Evolutionary conservation across 768 basidiomycete species (phyloP).

Genomic region (Lactifluus volemus): DNA sequence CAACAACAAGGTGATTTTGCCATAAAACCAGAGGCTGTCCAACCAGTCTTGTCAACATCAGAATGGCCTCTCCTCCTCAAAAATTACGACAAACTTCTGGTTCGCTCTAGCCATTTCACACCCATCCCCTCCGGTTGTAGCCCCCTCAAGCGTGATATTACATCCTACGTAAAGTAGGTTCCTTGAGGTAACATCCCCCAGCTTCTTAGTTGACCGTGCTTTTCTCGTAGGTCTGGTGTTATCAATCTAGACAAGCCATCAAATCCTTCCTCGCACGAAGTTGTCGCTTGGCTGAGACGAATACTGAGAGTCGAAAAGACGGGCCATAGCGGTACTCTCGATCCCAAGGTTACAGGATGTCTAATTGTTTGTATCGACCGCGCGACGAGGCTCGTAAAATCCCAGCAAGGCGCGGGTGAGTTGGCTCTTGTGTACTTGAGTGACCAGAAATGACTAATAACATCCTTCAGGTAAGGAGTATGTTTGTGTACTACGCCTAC

Average conservation of each 20-base stretch:
- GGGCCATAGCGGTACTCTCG: conserved; percentile 96
- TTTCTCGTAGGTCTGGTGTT: conserved; percentile 73
- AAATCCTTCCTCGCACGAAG: conserved; percentile 98
- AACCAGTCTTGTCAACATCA: conserved; percentile 84
- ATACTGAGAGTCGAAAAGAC: conserved; percentile 97
- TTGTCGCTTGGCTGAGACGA: conserved; percentile 97
- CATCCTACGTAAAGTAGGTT: conserved; percentile 77
- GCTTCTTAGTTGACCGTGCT: neutral
- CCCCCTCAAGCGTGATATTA: conserved; percentile 91
- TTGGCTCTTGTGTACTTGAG: conserved; percentile 4
- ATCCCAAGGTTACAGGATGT: conserved; percentile 99
- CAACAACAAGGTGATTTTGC: conserved; percentile 69
- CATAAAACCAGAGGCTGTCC: conserved; percentile 68
- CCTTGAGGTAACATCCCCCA: neutral
- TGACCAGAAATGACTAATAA: neutral
- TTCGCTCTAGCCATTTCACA: conserved; percentile 95
- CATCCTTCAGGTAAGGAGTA: conserved; percentile 80
- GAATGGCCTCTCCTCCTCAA: conserved; percentile 97
- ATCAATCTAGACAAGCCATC: conserved; percentile 99
- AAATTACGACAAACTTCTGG: conserved; percentile 96
- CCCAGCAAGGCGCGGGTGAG: conserved; percentile 93
- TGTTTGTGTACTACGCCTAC: conserved; percentile 91
- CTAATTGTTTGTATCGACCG: conserved; percentile 99
- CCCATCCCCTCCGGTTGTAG: conserved; percentile 92
- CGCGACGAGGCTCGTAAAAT: conserved; percentile 94